Percentiles rank a stretch among this genome's conserved stretches.
Conservation (phyloP, 2,329 filamentous ascomycete genomes). For the Claviceps pazoutovae region DNA sequence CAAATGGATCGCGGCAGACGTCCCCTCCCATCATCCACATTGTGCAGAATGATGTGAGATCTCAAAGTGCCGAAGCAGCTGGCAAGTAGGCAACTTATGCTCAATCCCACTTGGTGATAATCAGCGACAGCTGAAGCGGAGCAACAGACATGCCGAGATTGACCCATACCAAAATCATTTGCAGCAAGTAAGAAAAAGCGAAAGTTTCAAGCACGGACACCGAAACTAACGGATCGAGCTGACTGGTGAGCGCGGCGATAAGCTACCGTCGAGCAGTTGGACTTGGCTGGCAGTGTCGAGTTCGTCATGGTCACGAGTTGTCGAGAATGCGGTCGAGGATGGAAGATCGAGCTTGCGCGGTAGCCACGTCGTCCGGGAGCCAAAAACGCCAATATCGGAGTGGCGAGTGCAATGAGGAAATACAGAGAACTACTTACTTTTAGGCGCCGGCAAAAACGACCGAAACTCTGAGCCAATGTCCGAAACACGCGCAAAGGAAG, state of each 20-base stretch:
- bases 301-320: constrained; percentile 9
- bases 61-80: background rate
- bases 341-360: background rate
- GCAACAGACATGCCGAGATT: background rate
- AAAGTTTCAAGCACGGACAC: background rate
- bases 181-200: background rate
- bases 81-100: background rate
- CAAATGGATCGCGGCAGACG: background rate
- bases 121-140: background rate
- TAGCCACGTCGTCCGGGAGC: background rate
- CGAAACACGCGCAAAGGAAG: constrained; percentile 34
- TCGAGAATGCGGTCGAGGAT: constrained; percentile 5
- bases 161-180: background rate
- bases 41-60: background rate
- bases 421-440: constrained; percentile 31
- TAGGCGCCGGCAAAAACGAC: constrained; percentile 37
- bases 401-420: background rate
- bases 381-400: background rate
- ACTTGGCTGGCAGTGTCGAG: background rate
- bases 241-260: background rate
- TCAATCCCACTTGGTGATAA: background rate
- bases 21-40: background rate
- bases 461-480: constrained; percentile 29
- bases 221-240: background rate
- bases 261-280: background rate